These are phyloP conservation scores for Pulveroboletus sp. DNA, from an alignment of 768 basidiomycete species.

Conservation along the genomic window DNA sequence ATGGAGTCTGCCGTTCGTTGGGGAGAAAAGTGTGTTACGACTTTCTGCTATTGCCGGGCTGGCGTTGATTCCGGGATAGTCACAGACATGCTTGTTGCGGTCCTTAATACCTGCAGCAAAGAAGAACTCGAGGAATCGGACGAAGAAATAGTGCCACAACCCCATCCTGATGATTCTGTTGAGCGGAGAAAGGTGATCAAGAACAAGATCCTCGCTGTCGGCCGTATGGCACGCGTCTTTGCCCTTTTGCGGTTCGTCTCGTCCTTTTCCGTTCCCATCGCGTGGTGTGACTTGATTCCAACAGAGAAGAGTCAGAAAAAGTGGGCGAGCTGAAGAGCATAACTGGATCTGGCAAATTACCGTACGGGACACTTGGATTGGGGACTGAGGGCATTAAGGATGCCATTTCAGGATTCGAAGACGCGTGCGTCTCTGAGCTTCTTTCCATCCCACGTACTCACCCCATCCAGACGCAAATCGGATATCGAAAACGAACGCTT, in stretches of 20 bases:
- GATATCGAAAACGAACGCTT: conserved; percentile 99
- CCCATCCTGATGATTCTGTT: conserved; percentile 43
- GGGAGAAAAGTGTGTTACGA: conserved; percentile 78
- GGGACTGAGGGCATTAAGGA: conserved; percentile 96
- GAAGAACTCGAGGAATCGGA: conserved; percentile 90
- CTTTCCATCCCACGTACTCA: background rate
- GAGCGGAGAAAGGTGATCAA: conserved; percentile 92
- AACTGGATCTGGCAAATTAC: conserved; percentile 71
- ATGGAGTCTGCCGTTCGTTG: conserved; percentile 97
- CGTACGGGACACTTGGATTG: conserved; percentile 79
- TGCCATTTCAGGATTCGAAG: conserved; percentile 89
- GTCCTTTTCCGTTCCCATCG: background rate
- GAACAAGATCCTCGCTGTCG: conserved; percentile 98
- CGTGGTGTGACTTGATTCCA: background rate
- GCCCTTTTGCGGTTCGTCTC: conserved; percentile 86
- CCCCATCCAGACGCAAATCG: conserved; percentile 73
- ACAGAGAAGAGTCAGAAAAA: conserved; percentile 94
- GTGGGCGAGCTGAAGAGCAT: conserved; percentile 96
- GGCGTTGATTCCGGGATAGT: conserved; percentile 48
- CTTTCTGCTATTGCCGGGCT: background rate
- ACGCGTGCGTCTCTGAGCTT: conserved; percentile 72
- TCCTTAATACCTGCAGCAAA: conserved; percentile 92
- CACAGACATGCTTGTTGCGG: conserved; percentile 97
- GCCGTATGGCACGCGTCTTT: conserved; percentile 94
- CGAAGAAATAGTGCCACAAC: conserved; percentile 39